phyloP scores from a whole-genome alignment of 2,329 filamentous ascomycete species.

The Pseudocercospora eumusae region DNA sequence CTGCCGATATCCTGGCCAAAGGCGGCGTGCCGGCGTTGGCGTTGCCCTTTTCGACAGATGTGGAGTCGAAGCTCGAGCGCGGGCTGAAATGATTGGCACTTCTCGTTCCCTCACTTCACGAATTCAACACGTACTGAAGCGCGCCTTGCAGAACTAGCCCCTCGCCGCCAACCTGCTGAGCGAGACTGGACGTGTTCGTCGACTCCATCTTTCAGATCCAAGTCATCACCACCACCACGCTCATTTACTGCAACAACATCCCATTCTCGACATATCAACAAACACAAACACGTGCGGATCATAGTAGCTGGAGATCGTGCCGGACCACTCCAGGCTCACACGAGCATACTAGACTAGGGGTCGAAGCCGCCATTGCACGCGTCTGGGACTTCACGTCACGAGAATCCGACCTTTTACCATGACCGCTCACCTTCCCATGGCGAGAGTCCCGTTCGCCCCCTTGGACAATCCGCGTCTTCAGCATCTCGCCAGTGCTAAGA shows the following conservation, averaged over 20 bases:
- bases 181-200: slow-evolving; percentile 1
- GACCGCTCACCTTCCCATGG: slow-evolving; percentile 38
- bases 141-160: slow-evolving; percentile 18
- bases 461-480: slow-evolving; percentile 70
- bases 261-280: slow-evolving; percentile 1
- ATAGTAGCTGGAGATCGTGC: slow-evolving; percentile 12
- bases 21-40: slow-evolving; percentile 43
- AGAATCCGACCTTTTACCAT: slow-evolving; percentile 23
- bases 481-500: slow-evolving; percentile 72
- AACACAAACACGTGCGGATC: not conserved
- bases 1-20: slow-evolving; percentile 46
- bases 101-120: slow-evolving; percentile 21
- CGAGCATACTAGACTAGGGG: slow-evolving; percentile 10
- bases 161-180: slow-evolving; percentile 2
- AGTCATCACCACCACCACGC: not conserved
- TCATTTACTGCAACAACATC: slow-evolving; percentile 1
- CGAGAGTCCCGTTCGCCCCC: slow-evolving; percentile 73
- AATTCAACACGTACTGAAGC: slow-evolving; percentile 23
- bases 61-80: slow-evolving; percentile 4
- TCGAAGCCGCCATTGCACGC: not conserved
- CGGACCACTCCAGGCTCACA: slow-evolving; percentile 11
- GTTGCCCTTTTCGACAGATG: slow-evolving; percentile 6
- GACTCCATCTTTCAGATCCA: not conserved
- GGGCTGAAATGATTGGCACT: not conserved
- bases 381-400: slow-evolving; percentile 4